Evolutionary conservation across 1,284 basidiomycete genomes (phyloP).

Genomic region (Apiotrichum siamense): DNA sequence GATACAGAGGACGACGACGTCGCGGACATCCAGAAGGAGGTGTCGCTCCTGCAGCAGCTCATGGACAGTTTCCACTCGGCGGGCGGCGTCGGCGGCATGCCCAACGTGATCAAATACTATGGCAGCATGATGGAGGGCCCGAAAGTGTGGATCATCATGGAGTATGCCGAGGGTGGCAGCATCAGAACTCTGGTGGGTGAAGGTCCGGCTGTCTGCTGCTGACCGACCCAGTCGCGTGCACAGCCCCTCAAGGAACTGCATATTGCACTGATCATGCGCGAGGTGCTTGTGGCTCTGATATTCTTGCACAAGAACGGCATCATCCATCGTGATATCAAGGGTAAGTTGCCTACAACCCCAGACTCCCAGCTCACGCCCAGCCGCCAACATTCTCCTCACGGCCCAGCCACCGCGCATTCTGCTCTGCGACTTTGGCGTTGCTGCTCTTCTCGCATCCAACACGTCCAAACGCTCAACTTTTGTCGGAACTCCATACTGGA

Average conservation of each 20-base stretch:
- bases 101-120: conserved; percentile 90
- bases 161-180: conserved; percentile 92
- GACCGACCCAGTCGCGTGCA: conserved; percentile 75
- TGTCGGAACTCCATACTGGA: conserved; percentile 96
- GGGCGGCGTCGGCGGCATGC: conserved; percentile 22
- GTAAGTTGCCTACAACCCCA: conserved; percentile 26
- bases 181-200: conserved; percentile 68
- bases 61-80: conserved; percentile 48
- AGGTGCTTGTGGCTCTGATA: conserved; percentile 75
- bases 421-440: conserved; percentile 95
- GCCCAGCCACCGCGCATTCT: conserved; percentile 73
- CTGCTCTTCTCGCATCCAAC: conserved; percentile 78
- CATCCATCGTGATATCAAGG: conserved; percentile 93
- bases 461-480: conserved; percentile 89
- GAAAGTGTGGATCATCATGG: conserved; percentile 98
- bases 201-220: not conserved
- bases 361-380: conserved; percentile 45
- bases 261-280: conserved; percentile 78
- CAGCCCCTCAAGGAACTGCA: conserved; percentile 84
- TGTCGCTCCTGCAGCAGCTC: conserved; percentile 83
- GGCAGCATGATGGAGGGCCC: conserved; percentile 92
- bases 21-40: conserved; percentile 92
- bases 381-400: conserved; percentile 89
- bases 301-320: conserved; percentile 91
- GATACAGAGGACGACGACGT: conserved; percentile 97